Evolutionary conservation across 1,284 basidiomycete species (phyloP), one percentile per base, ranked within the genome.

Genomic region (Ustilago trichophora): DNA sequence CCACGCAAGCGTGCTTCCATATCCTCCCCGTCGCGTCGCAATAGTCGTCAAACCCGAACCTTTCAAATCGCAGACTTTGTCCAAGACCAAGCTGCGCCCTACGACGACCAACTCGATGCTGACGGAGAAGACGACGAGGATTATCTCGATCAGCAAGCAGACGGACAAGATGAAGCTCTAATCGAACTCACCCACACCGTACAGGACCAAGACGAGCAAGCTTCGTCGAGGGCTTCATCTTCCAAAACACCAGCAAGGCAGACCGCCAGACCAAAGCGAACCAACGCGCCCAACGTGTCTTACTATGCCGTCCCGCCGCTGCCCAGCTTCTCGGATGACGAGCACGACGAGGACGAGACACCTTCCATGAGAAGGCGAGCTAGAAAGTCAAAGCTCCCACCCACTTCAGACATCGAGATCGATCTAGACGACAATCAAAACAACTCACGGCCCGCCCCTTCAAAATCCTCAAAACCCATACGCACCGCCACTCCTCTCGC

Each of bases 71-170:
- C 59, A 10, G 47, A 54, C 18, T 24, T 26, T n/a, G n/a, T n/a
- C n/a, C n/a, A n/a, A 18, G 47, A 55, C 16, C 25, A 53, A 26
- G 58, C 52, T 26, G 58, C 45, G 0, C 42, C 44, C 3, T 58
- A 59, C 27, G 63, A 66, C 44, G 46, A 58, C 25, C 51, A 54
- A 4, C 55, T 58, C 19, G 62, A 65, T 32, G 50, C 50, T 1
- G 62, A 58, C 21, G 62, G 45, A 31, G 60, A 64, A 18, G 40
- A 45, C 15, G 60, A 64, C n/a, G 47, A 52, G 37, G 53, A 56
- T 11, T 54, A 38, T 18, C 15, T 56, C 22, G 50, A 45, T 7
- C 35, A 53, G 31, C 46, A 58, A 33, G 50, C 47, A 5, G 31
- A 19, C 4, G 45, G n/a, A 6, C 35, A 45, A 31, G 60, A 45